phyloP scores from a whole-genome alignment of 768 basidiomycete genomes.

The Suillus discolor region DNA sequence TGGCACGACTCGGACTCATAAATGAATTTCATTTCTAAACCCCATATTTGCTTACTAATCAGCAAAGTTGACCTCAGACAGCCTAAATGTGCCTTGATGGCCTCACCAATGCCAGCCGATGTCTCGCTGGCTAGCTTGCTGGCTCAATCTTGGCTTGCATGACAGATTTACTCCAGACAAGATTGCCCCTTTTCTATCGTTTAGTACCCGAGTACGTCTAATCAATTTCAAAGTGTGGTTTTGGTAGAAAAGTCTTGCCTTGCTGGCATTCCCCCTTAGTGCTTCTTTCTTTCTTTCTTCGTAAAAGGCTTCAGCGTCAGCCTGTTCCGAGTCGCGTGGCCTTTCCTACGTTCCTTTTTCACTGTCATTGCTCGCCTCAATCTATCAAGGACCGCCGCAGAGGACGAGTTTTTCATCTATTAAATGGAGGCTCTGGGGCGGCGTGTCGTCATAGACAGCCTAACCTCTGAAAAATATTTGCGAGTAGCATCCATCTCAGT shows the following conservation, averaged over 20 bases:
- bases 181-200: not conserved
- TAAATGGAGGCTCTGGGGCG: not conserved
- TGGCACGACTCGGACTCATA: conserved; percentile 1
- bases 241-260: not conserved
- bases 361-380: not conserved
- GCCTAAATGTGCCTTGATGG: not conserved
- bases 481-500: conserved; percentile 39
- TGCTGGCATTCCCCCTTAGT: not conserved
- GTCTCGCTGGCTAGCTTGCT: not conserved
- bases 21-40: not conserved
- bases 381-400: not conserved
- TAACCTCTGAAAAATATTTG: conserved; percentile 31
- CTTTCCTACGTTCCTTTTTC: not conserved
- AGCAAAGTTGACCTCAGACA: not conserved
- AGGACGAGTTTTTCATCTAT: not conserved
- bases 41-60: not conserved
- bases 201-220: not conserved
- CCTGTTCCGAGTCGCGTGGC: not conserved
- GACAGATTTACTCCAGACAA: not conserved
- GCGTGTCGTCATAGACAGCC: not conserved
- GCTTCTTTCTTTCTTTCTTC: not conserved
- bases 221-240: not conserved
- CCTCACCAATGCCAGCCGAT: not conserved
- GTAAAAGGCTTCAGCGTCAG: not conserved
- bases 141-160: not conserved